Evolutionary conservation across 2,329 filamentous ascomycete genomes (phyloP).

Genomic region (Thelonectria olida): DNA sequence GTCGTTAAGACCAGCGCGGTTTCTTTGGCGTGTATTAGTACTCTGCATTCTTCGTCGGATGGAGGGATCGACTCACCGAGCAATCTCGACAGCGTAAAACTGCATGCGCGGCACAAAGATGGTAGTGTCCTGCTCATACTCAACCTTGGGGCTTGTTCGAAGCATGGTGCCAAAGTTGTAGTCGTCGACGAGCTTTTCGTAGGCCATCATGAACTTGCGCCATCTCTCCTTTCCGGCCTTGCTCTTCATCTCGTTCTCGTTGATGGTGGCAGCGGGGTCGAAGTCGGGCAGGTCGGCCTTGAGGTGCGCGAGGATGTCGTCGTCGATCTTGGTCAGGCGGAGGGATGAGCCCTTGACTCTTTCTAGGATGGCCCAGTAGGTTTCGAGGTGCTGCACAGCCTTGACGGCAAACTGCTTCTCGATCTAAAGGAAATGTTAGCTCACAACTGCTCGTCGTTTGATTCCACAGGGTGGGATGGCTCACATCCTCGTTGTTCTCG

Average conservation of each 20-base stretch:
- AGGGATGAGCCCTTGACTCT: slow-evolving; percentile 88
- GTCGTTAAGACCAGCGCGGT: slow-evolving; percentile 89
- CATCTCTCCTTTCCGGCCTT: slow-evolving; percentile 93
- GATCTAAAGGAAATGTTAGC: slow-evolving; percentile 66
- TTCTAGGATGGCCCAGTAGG: slow-evolving; percentile 96
- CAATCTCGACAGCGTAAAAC: slow-evolving; percentile 65
- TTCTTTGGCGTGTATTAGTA: slow-evolving; percentile 65
- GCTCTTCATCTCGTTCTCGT: slow-evolving; percentile 98
- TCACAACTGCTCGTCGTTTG: background rate
- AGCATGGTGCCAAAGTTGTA: slow-evolving; percentile 98
- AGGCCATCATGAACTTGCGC: slow-evolving; percentile 92
- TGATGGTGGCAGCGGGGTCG: slow-evolving; percentile 79
- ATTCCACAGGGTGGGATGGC: slow-evolving; percentile 39
- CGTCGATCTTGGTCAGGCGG: slow-evolving; percentile 91
- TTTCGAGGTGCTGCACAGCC: slow-evolving; percentile 96
- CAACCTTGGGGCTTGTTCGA: slow-evolving; percentile 77
- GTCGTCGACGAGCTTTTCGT: slow-evolving; percentile 95
- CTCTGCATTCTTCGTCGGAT: background rate
- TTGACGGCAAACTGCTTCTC: slow-evolving; percentile 99
- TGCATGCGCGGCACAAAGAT: slow-evolving; percentile 78
- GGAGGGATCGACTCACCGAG: slow-evolving; percentile 43
- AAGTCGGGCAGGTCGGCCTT: slow-evolving; percentile 91
- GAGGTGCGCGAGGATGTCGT: slow-evolving; percentile 93
- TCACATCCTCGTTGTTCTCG: slow-evolving; percentile 64
- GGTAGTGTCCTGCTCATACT: slow-evolving; percentile 89